phyloP scores from a whole-genome alignment of 768 basidiomycete species.

The Tephrocybe sp. region DNA sequence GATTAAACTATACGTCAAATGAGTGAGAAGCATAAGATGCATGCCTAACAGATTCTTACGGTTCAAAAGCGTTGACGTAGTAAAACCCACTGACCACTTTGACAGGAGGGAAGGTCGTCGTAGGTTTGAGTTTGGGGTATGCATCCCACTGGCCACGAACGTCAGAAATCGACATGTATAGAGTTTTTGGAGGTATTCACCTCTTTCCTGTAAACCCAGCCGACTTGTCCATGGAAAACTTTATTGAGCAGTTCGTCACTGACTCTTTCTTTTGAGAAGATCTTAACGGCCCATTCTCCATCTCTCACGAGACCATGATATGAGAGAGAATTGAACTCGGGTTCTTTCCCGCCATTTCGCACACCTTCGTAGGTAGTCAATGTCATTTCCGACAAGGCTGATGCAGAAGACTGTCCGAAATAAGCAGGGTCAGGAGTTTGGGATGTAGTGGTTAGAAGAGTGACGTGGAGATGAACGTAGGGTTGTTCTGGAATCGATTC shows the following conservation, averaged over 20 bases:
- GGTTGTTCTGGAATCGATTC: constrained; percentile 64
- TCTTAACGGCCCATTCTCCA: constrained; percentile 78
- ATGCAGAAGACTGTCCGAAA: constrained; percentile 54
- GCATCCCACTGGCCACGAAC: constrained; percentile 64
- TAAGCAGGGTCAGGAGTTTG: constrained; percentile 61
- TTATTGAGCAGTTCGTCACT: constrained; percentile 68
- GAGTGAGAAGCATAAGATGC: constrained; percentile 4
- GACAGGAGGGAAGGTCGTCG: constrained; percentile 69
- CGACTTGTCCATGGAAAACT: constrained; percentile 65
- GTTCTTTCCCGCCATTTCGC: constrained; percentile 52
- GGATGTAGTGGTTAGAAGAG: constrained; percentile 79
- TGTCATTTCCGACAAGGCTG: constrained; percentile 58
- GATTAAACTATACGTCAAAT: constrained; percentile 54
- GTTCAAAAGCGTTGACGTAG: constrained; percentile 92
- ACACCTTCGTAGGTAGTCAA: constrained; percentile 72
- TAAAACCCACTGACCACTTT: constrained; percentile 78
- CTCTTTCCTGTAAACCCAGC: constrained; percentile 85
- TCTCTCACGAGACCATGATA: constrained; percentile 67
- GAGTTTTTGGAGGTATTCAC: constrained; percentile 29
- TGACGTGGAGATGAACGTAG: constrained; percentile 87
- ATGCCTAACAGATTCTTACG: constrained; percentile 46
- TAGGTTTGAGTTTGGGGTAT: constrained; percentile 73
- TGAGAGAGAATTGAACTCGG: constrained; percentile 85
- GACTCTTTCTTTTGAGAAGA: constrained; percentile 71
- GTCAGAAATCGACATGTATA: background rate